phyloP scores from a whole-genome alignment of 2,329 filamentous ascomycete species.

The Spiromastix sp. region DNA sequence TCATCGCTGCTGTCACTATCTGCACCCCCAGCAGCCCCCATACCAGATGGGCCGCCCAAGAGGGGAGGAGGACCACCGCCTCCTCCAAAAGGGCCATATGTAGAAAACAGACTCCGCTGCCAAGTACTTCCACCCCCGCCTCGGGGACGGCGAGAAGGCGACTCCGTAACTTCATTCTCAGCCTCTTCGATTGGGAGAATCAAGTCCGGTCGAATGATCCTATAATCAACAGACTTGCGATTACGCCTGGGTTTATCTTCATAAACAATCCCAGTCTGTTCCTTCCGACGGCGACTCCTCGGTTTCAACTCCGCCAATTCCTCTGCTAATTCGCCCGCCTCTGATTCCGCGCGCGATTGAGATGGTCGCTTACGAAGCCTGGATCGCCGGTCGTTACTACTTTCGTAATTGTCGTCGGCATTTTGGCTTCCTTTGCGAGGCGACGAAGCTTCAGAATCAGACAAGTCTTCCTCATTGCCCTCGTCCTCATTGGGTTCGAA shows the following conservation, averaged over 20 bases:
- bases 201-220: conserved; percentile 66
- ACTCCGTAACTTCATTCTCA: conserved; percentile 55
- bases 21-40: conserved; percentile 62
- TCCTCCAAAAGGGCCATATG: conserved; percentile 86
- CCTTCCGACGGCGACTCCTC: conserved; percentile 30
- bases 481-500: conserved; percentile 49
- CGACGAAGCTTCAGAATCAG: conserved; percentile 39
- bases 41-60: conserved; percentile 58
- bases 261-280: conserved; percentile 26
- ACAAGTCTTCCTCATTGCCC: conserved; percentile 40
- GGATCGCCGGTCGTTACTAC: conserved; percentile 40
- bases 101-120: conserved; percentile 79
- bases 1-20: conserved; percentile 98
- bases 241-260: conserved; percentile 41
- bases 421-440: conserved; percentile 30
- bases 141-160: conserved; percentile 58
- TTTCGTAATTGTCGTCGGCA: conserved; percentile 38
- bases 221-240: conserved; percentile 69
- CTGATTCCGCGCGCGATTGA: conserved; percentile 38
- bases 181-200: conserved; percentile 65
- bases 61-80: conserved; percentile 63
- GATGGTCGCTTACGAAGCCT: conserved; percentile 40
- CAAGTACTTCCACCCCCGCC: conserved; percentile 49
- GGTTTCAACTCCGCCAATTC: conserved; percentile 46
- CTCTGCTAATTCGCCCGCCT: conserved; percentile 48